Percentiles rank a stretch among this genome's conserved stretches.
These are phyloP conservation scores for Parietichytrium sp. DNA, from an alignment of 108 stramenopile genomes.

Conservation along the genomic window DNA sequence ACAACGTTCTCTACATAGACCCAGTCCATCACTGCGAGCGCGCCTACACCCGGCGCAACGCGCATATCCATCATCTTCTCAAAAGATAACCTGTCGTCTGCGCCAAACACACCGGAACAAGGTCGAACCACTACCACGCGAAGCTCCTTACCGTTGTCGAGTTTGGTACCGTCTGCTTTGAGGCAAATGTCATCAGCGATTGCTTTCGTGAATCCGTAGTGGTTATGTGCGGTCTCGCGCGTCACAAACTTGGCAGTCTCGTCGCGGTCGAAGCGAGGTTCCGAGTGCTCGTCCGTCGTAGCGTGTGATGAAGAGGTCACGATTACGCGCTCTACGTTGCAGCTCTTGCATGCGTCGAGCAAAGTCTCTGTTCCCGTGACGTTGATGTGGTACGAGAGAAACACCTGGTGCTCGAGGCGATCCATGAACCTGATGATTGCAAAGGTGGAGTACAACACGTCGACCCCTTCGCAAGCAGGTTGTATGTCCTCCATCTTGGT, in stretches of 20 bases:
- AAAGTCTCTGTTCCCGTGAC: background rate
- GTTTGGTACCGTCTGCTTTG: background rate
- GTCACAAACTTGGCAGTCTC: background rate
- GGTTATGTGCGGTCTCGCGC: background rate
- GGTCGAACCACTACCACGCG: constrained; percentile 18
- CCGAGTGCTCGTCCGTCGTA: constrained; percentile 38
- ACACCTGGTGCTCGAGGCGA: constrained; percentile 8
- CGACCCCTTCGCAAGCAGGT: background rate
- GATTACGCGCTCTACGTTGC: background rate
- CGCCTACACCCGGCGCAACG: constrained; percentile 16
- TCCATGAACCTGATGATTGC: constrained; percentile 39
- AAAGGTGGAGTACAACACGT: constrained; percentile 29
- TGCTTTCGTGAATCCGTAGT: constrained; percentile 16
- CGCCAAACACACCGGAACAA: constrained; percentile 37
- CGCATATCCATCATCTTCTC: constrained; percentile 10
- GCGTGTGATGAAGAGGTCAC: constrained; percentile 34
- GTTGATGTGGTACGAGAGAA: constrained; percentile 27
- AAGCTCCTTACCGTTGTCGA: background rate
- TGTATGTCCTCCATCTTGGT: background rate
- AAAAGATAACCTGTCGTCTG: constrained; percentile 21
- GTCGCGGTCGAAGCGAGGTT: background rate
- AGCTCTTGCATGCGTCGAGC: background rate
- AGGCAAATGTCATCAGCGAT: background rate
- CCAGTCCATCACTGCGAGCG: constrained; percentile 12
- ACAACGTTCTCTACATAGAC: constrained; percentile 3